Conservation (phyloP, 2,329 filamentous ascomycete genomes). For the Sporothrix inflata region DNA sequence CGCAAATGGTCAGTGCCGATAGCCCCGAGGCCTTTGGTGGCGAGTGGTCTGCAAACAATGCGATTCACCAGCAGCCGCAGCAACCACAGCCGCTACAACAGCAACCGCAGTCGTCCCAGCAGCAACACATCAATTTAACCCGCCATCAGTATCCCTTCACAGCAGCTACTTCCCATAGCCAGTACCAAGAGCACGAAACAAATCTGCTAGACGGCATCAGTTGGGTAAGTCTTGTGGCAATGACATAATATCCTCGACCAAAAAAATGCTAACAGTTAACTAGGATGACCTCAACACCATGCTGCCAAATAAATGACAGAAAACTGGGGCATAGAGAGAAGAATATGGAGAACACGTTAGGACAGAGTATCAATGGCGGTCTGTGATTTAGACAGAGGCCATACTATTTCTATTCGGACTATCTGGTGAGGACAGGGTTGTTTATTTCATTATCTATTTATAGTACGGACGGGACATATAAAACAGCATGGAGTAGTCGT, state of each 20-base stretch:
- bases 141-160: background rate
- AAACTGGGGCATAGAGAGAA: background rate
- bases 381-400: too few relatives aligned
- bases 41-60: conserved; percentile 16
- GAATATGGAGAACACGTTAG: background rate
- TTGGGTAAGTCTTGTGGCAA: conserved; percentile 4
- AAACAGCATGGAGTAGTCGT: too few relatives aligned
- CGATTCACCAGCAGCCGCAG: conserved; percentile 22
- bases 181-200: background rate
- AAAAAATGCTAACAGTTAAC: background rate
- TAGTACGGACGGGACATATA: background rate
- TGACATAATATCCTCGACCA: background rate
- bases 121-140: background rate
- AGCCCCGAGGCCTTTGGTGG: conserved; percentile 45
- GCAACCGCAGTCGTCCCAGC: background rate
- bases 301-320: conserved; percentile 16
- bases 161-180: background rate
- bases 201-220: conserved; percentile 26
- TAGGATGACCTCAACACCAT: conserved; percentile 25
- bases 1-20: conserved; percentile 37
- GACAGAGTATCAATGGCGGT: too few relatives aligned
- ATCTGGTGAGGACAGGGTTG: too few relatives aligned
- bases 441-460: background rate
- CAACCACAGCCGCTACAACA: conserved; percentile 17
- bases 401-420: too few relatives aligned